A percentile compares a stretch with the other conserved stretches of the same genome.
Conservation (phyloP, 805 yeast genomes). For the Pichia pseudocactophila region DNA sequence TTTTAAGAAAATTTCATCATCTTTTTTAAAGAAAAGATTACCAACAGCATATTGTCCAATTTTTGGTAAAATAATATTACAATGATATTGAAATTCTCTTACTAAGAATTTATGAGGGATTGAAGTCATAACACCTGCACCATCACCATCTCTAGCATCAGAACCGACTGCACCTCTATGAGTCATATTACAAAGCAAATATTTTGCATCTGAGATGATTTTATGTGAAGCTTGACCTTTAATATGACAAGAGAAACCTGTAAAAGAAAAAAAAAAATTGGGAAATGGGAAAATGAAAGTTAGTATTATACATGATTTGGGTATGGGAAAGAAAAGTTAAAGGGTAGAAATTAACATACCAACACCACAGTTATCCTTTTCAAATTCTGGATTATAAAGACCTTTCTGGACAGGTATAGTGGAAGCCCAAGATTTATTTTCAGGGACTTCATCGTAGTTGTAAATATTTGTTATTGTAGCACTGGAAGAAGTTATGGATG, state of each 20-base stretch:
- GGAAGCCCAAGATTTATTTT: constrained; percentile 86
- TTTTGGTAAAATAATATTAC: constrained; percentile 60
- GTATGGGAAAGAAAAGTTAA: neutral
- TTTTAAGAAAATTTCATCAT: constrained; percentile 56
- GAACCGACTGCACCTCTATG: constrained; percentile 97
- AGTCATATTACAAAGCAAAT: constrained; percentile 91
- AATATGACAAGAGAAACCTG: constrained; percentile 83
- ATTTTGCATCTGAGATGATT: constrained; percentile 83
- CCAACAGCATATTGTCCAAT: constrained; percentile 92
- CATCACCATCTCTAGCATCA: constrained; percentile 96
- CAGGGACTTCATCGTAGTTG: constrained; percentile 65
- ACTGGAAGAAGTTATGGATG: too few relatives aligned
- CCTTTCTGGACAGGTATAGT: constrained; percentile 82
- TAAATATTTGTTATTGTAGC: constrained; percentile 28
- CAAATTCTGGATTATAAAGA: constrained; percentile 85
- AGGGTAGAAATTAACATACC: constrained; percentile 28
- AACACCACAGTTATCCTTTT: constrained; percentile 97
- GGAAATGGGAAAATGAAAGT: neutral
- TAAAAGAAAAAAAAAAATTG: neutral
- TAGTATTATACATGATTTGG: too few relatives aligned
- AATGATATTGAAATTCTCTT: constrained; percentile 71
- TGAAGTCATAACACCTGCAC: constrained; percentile 94
- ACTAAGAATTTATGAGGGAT: constrained; percentile 82
- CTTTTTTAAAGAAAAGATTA: constrained; percentile 87
- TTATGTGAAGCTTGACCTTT: constrained; percentile 84